These are phyloP conservation scores for Ceraceosorus bombacis DNA, from an alignment of 1,284 basidiomycete genomes.

Conservation along the genomic window DNA sequence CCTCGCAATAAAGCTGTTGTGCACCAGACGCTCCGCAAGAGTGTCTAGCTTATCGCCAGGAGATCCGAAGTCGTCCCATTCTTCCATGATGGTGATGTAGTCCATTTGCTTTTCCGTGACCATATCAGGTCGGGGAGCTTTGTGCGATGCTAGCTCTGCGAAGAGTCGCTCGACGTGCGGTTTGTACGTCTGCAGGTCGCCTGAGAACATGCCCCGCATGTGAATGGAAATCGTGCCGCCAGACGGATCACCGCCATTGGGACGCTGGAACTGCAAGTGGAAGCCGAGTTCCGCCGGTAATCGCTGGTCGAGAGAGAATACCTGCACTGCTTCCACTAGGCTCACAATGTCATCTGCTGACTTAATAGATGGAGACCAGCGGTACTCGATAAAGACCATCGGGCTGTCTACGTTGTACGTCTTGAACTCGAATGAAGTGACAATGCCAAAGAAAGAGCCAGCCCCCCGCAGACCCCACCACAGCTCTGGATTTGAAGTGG, in stretches of 20 bases:
- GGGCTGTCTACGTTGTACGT: constrained; percentile 32
- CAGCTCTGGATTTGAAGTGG: constrained; percentile 26
- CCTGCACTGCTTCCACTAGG: constrained; percentile 27
- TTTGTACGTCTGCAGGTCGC: constrained; percentile 5
- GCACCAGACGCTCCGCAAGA: constrained; percentile 22
- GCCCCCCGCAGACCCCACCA: constrained; percentile 46
- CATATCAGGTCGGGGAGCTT: constrained; percentile 17
- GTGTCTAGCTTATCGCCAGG: constrained; percentile 37
- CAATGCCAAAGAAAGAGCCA: constrained; percentile 46
- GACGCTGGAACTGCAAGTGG: constrained; percentile 28
- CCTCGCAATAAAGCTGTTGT: constrained; percentile 40
- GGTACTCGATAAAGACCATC: constrained; percentile 24
- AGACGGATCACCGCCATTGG: constrained; percentile 8
- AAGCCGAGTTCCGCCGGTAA: constrained; percentile 25
- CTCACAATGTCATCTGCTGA: constrained; percentile 10
- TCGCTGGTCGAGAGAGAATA: constrained; percentile 8
- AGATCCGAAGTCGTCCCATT: constrained; percentile 41
- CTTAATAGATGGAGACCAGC: constrained; percentile 26
- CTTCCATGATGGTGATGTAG: constrained; percentile 30
- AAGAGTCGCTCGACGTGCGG: constrained; percentile 7
- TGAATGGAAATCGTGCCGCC: constrained; percentile 16
- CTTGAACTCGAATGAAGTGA: constrained; percentile 38
- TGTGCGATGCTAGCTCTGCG: constrained; percentile 12
- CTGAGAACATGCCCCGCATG: constrained; percentile 29
- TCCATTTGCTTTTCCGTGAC: constrained; percentile 9